Conservation (phyloP, 768 basidiomycete genomes). For the Auriscalpium vulgare region DNA sequence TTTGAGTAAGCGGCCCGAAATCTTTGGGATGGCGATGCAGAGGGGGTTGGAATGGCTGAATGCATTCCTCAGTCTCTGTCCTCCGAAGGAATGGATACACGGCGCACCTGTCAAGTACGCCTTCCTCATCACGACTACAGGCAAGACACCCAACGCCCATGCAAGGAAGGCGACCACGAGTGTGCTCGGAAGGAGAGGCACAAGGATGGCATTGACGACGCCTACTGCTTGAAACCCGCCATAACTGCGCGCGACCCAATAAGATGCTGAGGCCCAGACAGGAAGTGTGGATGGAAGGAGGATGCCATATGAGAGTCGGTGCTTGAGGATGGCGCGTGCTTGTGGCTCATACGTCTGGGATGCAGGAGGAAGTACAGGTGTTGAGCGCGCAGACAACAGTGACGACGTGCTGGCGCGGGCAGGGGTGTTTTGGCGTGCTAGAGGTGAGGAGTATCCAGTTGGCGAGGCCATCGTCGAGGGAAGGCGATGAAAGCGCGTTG, state of each 20-base stretch:
- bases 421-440: neutral
- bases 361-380: slow-evolving; percentile 50
- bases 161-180: slow-evolving; percentile 31
- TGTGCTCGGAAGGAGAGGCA: slow-evolving; percentile 30
- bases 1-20: slow-evolving; percentile 40
- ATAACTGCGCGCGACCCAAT: slow-evolving; percentile 38
- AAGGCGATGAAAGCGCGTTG: too few relatives aligned
- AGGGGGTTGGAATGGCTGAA: slow-evolving; percentile 38
- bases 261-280: slow-evolving; percentile 34
- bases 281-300: slow-evolving; percentile 43
- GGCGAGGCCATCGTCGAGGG: too few relatives aligned
- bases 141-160: slow-evolving; percentile 50
- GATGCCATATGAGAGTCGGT: slow-evolving; percentile 48
- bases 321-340: slow-evolving; percentile 51
- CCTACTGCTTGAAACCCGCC: slow-evolving; percentile 29
- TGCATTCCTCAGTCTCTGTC: neutral
- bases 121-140: slow-evolving; percentile 52
- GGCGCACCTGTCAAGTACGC: slow-evolving; percentile 49
- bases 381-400: slow-evolving; percentile 33
- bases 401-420: slow-evolving; percentile 15
- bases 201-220: slow-evolving; percentile 30
- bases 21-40: slow-evolving; percentile 45
- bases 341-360: slow-evolving; percentile 57
- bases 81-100: neutral
- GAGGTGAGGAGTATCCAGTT: neutral